A percentile compares a stretch with the other conserved stretches of the same genome.
phyloP scores from a whole-genome alignment of 2,329 filamentous ascomycete genomes.

The Ophiostoma piceae region DNA sequence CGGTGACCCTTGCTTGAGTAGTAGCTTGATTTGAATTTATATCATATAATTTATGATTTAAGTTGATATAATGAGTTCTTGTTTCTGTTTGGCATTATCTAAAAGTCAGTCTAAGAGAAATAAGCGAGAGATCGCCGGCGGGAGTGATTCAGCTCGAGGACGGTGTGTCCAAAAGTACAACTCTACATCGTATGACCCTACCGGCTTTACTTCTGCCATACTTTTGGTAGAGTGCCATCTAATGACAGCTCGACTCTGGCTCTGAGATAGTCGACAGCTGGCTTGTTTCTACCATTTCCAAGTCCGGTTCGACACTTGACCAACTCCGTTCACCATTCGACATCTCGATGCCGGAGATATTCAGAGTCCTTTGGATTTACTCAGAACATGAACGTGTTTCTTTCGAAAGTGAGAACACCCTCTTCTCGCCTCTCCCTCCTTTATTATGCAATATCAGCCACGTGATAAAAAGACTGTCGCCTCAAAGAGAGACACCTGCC shows the following conservation, averaged over 20 bases:
- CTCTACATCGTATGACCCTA: not conserved
- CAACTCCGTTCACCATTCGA: not conserved
- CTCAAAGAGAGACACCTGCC: not conserved
- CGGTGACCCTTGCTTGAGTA: too few relatives aligned
- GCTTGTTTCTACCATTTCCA: not conserved
- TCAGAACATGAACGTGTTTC: too few relatives aligned
- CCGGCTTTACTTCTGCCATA: not conserved
- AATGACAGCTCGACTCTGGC: too few relatives aligned
- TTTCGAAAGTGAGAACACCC: not conserved
- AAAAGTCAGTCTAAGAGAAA: not conserved
- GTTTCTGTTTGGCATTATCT: too few relatives aligned
- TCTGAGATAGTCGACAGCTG: not conserved
- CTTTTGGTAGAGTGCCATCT: not conserved
- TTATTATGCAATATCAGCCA: not conserved
- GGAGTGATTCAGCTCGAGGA: not conserved
- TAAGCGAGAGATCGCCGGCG: not conserved
- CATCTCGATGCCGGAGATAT: not conserved
- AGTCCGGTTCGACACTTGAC: not conserved
- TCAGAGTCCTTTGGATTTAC: not conserved
- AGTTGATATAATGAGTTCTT: too few relatives aligned
- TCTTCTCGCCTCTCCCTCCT: not conserved
- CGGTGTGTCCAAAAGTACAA: not conserved
- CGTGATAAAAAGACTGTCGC: not conserved
- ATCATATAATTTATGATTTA: too few relatives aligned
- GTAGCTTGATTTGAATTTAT: too few relatives aligned